Conservation (phyloP, 208 protist species). For the Leishmania lainsoni region DNA sequence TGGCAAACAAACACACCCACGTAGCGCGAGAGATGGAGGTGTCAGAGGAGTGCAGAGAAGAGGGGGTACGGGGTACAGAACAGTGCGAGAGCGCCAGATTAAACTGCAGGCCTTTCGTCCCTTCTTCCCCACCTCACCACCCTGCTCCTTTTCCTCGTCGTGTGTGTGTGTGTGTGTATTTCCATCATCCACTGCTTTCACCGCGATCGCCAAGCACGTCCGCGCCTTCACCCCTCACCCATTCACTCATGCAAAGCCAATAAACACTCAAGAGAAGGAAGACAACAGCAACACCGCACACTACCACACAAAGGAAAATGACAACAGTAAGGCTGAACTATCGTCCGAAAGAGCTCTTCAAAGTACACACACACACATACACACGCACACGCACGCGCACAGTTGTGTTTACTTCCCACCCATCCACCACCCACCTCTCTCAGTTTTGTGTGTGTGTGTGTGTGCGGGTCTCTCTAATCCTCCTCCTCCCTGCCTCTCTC, state of each 20-base stretch:
- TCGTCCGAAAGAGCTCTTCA: not conserved
- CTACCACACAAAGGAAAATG: no score
- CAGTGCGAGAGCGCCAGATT: not conserved
- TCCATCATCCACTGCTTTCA: not conserved
- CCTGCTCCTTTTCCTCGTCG: not conserved
- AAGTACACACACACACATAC: not conserved
- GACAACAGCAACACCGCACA: not conserved
- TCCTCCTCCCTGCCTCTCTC: constrained; percentile 9
- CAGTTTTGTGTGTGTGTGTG: not conserved
- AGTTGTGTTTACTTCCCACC: no score
- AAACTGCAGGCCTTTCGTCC: not conserved
- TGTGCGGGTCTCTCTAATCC: not conserved
- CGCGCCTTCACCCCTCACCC: not conserved
- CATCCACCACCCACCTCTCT: no score
- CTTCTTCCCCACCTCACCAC: not conserved
- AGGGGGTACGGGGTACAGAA: not conserved
- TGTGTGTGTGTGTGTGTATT: not conserved
- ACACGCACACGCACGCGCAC: not conserved
- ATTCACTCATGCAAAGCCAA: not conserved
- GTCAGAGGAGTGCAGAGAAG: not conserved
- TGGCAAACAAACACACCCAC: not conserved
- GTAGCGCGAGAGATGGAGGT: not conserved
- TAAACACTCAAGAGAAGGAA: not conserved
- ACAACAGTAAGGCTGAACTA: not conserved
- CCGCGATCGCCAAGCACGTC: not conserved